Conservation (phyloP, 148 eudicot species). For the Fagopyrum esculentum region DNA sequence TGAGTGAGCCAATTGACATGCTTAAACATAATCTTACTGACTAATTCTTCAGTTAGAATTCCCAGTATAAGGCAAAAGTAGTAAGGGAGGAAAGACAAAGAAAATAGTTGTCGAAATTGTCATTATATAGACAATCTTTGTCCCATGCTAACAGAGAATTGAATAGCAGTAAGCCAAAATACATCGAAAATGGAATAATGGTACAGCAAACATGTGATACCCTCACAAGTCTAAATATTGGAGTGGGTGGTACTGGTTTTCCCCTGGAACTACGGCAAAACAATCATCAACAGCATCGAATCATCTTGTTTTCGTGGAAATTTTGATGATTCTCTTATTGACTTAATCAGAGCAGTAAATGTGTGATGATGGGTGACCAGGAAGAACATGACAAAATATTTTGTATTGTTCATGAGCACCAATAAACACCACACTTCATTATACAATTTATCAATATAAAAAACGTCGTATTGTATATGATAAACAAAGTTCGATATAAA, state of each 20-base stretch:
- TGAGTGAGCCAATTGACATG: too few relatives aligned
- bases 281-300: background rate
- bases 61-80: too few relatives aligned
- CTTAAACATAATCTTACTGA: too few relatives aligned
- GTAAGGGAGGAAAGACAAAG: too few relatives aligned
- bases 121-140: background rate
- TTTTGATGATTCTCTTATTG: background rate
- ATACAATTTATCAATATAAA: too few relatives aligned
- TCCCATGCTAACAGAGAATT: conserved; percentile 6
- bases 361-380: background rate
- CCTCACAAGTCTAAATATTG: background rate
- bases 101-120: background rate
- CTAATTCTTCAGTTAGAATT: too few relatives aligned
- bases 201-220: conserved; percentile 1
- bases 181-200: background rate
- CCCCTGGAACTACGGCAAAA: background rate
- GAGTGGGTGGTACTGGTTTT: background rate
- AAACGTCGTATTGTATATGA: too few relatives aligned
- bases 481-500: too few relatives aligned
- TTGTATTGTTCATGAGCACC: too few relatives aligned
- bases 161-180: background rate
- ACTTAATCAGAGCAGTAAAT: background rate
- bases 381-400: background rate
- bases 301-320: background rate
- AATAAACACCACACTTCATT: too few relatives aligned